Evolutionary conservation across 306 rosid genomes (phyloP).

Genomic region (Cucumis melo): DNA sequence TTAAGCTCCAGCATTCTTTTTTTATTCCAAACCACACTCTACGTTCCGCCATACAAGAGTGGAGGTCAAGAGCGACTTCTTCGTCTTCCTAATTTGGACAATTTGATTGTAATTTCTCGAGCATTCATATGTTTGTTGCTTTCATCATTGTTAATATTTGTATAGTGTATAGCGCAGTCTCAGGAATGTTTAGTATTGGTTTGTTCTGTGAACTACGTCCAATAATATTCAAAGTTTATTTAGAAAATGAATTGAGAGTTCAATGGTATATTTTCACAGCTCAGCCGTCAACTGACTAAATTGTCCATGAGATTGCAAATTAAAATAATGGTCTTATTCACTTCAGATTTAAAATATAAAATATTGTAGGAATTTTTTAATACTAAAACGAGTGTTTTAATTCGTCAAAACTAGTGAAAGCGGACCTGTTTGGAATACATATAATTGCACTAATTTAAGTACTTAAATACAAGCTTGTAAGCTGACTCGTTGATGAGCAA

Average conservation of each 20-base stretch:
- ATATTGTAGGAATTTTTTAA: neutral
- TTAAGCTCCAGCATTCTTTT: slow-evolving; percentile 35
- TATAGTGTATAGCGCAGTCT: neutral
- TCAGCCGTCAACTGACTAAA: neutral
- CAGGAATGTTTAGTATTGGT: neutral
- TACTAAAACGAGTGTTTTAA: neutral
- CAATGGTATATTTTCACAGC: neutral
- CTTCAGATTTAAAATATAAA: neutral
- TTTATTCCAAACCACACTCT: slow-evolving; percentile 66
- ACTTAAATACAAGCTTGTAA: neutral
- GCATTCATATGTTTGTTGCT: neutral
- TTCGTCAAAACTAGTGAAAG: neutral
- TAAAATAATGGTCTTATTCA: neutral
- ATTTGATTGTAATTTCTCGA: neutral
- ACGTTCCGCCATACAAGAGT: slow-evolving; percentile 75
- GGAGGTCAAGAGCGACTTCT: slow-evolving; percentile 39
- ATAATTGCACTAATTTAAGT: too few relatives aligned
- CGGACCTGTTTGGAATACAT: too few relatives aligned
- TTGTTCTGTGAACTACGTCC: neutral
- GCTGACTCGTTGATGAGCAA: neutral
- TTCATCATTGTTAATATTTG: neutral
- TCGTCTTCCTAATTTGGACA: slow-evolving; percentile 1
- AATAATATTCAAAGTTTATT: neutral
- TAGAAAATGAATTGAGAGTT: neutral
- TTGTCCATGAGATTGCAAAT: neutral